Percentiles rank a stretch among this genome's conserved stretches.
These are phyloP conservation scores for Platismatia glauca DNA, from an alignment of 495 filamentous ascomycete genomes.

Conservation along the genomic window DNA sequence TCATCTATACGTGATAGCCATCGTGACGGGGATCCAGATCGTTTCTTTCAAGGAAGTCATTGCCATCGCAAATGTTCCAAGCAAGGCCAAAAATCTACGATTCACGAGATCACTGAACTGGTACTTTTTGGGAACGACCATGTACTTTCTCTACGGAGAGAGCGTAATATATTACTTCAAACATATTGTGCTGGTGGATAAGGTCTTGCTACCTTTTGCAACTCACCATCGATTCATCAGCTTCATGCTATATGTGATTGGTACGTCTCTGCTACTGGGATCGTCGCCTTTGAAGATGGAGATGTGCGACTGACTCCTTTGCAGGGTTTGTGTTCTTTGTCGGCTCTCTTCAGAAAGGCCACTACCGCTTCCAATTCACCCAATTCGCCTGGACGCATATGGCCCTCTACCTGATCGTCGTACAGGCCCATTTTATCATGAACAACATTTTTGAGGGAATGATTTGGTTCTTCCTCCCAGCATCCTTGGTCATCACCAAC, in stretches of 20 bases:
- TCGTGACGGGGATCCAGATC: slow-evolving; percentile 89
- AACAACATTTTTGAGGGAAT: slow-evolving; percentile 99
- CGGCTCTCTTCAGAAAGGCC: slow-evolving; percentile 84
- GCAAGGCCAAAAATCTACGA: slow-evolving; percentile 76
- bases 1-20: slow-evolving; percentile 90
- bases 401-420: slow-evolving; percentile 94
- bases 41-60: slow-evolving; percentile 99
- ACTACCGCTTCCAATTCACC: slow-evolving; percentile 96
- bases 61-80: slow-evolving; percentile 90
- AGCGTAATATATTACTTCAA: slow-evolving; percentile 99
- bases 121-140: slow-evolving; percentile 97
- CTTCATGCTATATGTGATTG: slow-evolving; percentile 94
- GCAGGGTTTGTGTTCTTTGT: slow-evolving; percentile 98
- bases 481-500: slow-evolving; percentile 91
- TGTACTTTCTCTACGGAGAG: slow-evolving; percentile 99
- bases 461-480: slow-evolving; percentile 99
- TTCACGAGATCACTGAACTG: slow-evolving; percentile 96
- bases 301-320: slow-evolving; percentile 1
- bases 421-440: slow-evolving; percentile 99
- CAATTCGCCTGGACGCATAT: slow-evolving; percentile 99
- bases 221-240: slow-evolving; percentile 98
- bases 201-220: slow-evolving; percentile 81
- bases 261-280: slow-evolving; percentile 40
- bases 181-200: slow-evolving; percentile 92
- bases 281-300: background rate